phyloP scores from a whole-genome alignment of 2,329 filamentous ascomycete genomes.

The Ophiostoma sp. region DNA sequence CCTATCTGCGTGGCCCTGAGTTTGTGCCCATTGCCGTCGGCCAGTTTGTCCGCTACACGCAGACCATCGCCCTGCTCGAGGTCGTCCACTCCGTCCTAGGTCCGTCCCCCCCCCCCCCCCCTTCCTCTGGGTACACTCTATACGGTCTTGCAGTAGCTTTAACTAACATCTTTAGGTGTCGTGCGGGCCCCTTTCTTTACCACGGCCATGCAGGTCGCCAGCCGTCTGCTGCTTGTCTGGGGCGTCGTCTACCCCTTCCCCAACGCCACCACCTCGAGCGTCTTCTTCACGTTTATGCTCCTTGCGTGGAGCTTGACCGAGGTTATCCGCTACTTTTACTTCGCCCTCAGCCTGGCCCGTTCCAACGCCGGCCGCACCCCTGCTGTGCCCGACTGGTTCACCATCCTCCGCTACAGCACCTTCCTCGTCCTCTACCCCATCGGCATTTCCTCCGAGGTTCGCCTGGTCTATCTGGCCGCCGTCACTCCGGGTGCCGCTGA shows the following conservation, averaged over 20 bases:
- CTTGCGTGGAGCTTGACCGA: slow-evolving; percentile 86
- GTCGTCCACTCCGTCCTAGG: slow-evolving; percentile 74
- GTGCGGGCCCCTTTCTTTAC: slow-evolving; percentile 82
- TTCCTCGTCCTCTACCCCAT: slow-evolving; percentile 91
- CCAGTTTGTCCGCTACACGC: slow-evolving; percentile 68
- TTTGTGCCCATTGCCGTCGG: slow-evolving; percentile 59
- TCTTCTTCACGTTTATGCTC: slow-evolving; percentile 71
- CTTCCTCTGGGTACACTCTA: background rate
- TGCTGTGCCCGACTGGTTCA: slow-evolving; percentile 45
- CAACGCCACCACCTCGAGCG: slow-evolving; percentile 48
- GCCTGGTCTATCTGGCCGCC: slow-evolving; percentile 64
- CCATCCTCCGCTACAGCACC: slow-evolving; percentile 84
- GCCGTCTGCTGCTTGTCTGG: slow-evolving; percentile 85
- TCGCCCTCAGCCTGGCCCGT: slow-evolving; percentile 65
- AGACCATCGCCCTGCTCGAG: slow-evolving; percentile 78
- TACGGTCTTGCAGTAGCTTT: background rate
- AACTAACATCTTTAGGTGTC: slow-evolving; percentile 51
- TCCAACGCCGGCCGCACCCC: slow-evolving; percentile 38
- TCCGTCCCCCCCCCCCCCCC: slow-evolving; percentile 35
- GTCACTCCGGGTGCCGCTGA: slow-evolving; percentile 54
- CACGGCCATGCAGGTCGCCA: slow-evolving; percentile 83
- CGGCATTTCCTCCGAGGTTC: slow-evolving; percentile 82
- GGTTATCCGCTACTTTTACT: slow-evolving; percentile 88
- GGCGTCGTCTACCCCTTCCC: slow-evolving; percentile 72
- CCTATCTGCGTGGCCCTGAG: slow-evolving; percentile 49